A percentile compares a stretch with the other conserved stretches of the same genome.
Evolutionary conservation across 148 eudicot species (phyloP).

Genomic region (Amaranthus hypochondriacus): DNA sequence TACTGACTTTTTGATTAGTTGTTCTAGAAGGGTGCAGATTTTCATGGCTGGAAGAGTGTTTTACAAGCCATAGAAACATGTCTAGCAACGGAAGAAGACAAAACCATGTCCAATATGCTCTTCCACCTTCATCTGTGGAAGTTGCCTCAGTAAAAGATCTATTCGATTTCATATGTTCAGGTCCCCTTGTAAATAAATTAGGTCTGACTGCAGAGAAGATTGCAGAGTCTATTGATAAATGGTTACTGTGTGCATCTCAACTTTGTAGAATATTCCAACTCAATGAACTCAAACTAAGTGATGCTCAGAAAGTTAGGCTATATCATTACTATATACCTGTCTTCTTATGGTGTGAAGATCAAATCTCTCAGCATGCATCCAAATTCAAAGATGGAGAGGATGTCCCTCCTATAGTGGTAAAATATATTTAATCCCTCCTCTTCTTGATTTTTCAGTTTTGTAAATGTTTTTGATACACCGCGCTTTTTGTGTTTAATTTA

Average conservation of each 20-base stretch:
- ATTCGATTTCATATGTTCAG: slow-evolving; percentile 76
- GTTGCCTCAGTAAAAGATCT: slow-evolving; percentile 68
- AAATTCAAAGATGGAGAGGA: slow-evolving; percentile 73
- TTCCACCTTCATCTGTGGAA: slow-evolving; percentile 48
- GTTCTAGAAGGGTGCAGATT: slow-evolving; percentile 46
- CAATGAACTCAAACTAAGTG: slow-evolving; percentile 61
- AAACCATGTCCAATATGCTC: slow-evolving; percentile 37
- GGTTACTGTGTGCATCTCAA: slow-evolving; percentile 62
- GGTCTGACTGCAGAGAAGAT: slow-evolving; percentile 64
- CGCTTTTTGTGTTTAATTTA: not conserved
- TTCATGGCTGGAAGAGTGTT: slow-evolving; percentile 58
- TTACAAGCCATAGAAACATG: slow-evolving; percentile 20
- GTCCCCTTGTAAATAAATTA: slow-evolving; percentile 68
- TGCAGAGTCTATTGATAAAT: slow-evolving; percentile 77
- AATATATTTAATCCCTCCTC: not conserved
- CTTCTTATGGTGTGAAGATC: slow-evolving; percentile 86
- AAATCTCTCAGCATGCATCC: slow-evolving; percentile 64
- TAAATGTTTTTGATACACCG: not conserved
- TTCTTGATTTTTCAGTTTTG: not conserved
- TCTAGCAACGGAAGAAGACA: slow-evolving; percentile 37
- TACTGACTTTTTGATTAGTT: slow-evolving; percentile 7
- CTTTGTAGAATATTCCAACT: slow-evolving; percentile 78
- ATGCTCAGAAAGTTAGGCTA: slow-evolving; percentile 79
- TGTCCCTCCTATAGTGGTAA: slow-evolving; percentile 87
- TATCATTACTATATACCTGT: slow-evolving; percentile 94